Conservation (phyloP, 2,329 filamentous ascomycete species). For the Juglanconis oblonga region DNA sequence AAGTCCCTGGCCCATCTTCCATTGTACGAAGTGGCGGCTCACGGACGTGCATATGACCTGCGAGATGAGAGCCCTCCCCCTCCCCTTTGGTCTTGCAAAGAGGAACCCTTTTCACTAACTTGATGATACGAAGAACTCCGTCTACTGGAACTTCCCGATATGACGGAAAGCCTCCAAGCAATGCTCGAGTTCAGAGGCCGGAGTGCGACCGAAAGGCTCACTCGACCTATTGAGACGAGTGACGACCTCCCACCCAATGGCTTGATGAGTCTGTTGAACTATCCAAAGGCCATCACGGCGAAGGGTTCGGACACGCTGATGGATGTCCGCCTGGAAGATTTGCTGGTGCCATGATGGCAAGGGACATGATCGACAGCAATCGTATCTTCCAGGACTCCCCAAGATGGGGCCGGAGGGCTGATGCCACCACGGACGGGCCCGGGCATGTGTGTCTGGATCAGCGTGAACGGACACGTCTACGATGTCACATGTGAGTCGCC, state of each 20-base stretch:
- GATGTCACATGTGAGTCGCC: background rate
- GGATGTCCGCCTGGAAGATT: background rate
- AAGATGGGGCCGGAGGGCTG: too few relatives aligned
- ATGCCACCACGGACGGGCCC: too few relatives aligned
- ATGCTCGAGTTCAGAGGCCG: too few relatives aligned
- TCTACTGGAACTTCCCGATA: too few relatives aligned
- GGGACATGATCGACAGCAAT: background rate
- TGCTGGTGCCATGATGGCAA: background rate
- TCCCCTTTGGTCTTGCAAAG: too few relatives aligned
- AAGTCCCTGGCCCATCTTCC: background rate
- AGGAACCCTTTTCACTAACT: too few relatives aligned
- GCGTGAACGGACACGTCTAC: background rate
- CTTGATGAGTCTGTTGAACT: background rate
- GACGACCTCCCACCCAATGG: background rate
- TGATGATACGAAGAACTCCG: too few relatives aligned
- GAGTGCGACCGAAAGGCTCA: too few relatives aligned
- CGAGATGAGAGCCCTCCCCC: background rate
- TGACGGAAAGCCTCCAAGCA: too few relatives aligned
- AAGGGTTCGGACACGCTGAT: background rate
- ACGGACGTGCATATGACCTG: background rate
- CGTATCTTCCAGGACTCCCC: background rate
- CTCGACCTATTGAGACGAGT: background rate
- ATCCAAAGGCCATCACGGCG: constrained; percentile 2
- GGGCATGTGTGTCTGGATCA: background rate
- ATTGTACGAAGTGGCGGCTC: background rate